Conservation (phyloP, 2,329 filamentous ascomycete species). For the Fusarium algeriense region DNA sequence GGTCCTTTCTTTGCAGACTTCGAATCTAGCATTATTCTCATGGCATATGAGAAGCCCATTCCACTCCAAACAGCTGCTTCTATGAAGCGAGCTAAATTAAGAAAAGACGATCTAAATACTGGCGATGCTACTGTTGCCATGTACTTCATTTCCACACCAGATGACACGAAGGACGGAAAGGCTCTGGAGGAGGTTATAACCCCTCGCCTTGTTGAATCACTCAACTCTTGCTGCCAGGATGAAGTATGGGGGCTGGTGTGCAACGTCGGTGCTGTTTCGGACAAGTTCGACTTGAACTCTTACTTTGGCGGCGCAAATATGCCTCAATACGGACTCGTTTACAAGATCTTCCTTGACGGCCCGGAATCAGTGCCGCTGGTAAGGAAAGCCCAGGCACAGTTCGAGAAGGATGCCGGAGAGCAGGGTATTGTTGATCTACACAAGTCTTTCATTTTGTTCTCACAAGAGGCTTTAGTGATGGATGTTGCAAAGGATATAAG, state of each 20-base stretch:
- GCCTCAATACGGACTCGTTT: neutral
- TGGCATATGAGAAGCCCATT: neutral
- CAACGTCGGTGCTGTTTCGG: neutral
- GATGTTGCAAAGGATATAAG: neutral
- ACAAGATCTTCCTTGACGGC: neutral
- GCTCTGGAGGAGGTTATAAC: neutral
- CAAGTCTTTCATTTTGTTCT: neutral
- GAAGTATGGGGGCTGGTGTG: neutral
- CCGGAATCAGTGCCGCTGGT: neutral
- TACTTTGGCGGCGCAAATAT: neutral
- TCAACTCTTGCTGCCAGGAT: neutral
- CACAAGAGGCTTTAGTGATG: neutral
- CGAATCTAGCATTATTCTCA: neutral
- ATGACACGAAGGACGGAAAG: neutral
- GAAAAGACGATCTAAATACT: fast-evolving
- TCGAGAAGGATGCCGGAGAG: neutral
- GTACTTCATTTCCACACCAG: neutral
- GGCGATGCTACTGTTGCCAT: neutral
- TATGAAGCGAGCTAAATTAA: fast-evolving
- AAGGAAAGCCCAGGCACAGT: neutral
- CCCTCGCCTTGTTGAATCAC: neutral
- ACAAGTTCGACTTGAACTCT: neutral
- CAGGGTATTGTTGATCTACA: neutral
- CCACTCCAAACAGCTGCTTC: neutral
- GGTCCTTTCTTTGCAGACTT: neutral